Evolutionary conservation across 352 stramenopile species (phyloP), one percentile per base, ranked within the genome.

Genomic region (Pilasporangium apinafurcum): DNA sequence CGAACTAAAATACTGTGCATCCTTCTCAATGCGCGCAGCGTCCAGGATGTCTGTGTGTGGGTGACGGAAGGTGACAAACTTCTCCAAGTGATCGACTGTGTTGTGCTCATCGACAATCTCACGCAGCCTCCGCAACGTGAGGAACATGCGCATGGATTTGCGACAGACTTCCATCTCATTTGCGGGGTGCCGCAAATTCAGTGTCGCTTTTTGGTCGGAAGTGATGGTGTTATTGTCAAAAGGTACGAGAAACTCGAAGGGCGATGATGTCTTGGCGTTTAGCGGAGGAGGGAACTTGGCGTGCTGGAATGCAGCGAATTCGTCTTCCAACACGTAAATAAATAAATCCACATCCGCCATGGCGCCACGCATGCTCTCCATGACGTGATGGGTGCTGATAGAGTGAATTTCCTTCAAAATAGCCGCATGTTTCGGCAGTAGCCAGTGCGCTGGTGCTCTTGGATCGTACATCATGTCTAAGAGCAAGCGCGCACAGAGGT

Each of bases 261-360:
- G 75, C 1, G 73, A 83, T 27, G 75, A 80, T 4, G 49, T 74
- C 58, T 86, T 80, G 18, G 86, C 44, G 14, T 70, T 64, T 25
- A 88, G 35, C 12, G 58, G 22, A 32, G 68, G 48, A 0, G 78
- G 78, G 29, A 91, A 91, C 21, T 32, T 20, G 5, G 59, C 54
- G 25, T 51, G 53, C 37, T 79, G 45, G 43, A 88, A 88, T 5
- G 48, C 56, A 16, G 51, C 43, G 12, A 76, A 74, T 37, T 88
- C 79, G 24, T 83, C 81, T 56, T 91, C 79, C 14, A 91, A 42
- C 31, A 88, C 73, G 55, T 86, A 88, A 47, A 91, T 67, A 30
- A 91, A 91, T 14, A 88, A 42, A 44, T 90, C 78, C 5, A 87
- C 66, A 56, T 90, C 78, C 12, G 74, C 56, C 78, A 90, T 87